Evolutionary conservation across 148 eudicot species (phyloP), one percentile per base, ranked within the genome.

Genomic region (Diospyros lotus): DNA sequence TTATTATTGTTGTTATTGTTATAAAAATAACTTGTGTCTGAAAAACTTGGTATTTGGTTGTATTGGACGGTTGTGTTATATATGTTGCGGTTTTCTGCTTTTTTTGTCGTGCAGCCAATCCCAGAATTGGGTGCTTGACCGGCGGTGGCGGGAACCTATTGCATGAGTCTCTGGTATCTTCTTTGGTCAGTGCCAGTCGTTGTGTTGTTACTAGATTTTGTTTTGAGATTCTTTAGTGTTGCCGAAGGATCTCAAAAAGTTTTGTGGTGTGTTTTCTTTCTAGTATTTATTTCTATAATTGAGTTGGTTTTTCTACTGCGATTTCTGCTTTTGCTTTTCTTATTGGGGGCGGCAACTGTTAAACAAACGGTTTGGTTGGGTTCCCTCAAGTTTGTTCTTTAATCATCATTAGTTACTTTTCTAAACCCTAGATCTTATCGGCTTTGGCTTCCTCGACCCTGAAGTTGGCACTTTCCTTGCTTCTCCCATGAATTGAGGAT

Each of bases 71-170:
- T 45, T 50, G 6, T 10, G 17, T 3, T 75, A 43, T 51, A 60
- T 60, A n/a, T 41, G 63, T 58, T 56, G 17, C 55, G 53, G 71
- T 66, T 40, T 46, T 54, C 59, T 81, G 72, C 68, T 55, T 6
- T 66, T 75, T 73, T 67, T 79, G 71, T 69, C 46, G 4, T 9
- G 53, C 44, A 64, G 66, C 75, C 70, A 53, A 44, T 81, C 62
- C 59, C 81, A 81, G 76, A 81, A 81, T 59, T 81, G 84, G 84
- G 81, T 81, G 71, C 84, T 81, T 17, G 84, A 81, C 67, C 62
- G 84, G 65, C 84, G 84, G 75, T 81, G 84, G 81, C 84, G 69
- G 28, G 56, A 71, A 52, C 52, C 72, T 74, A 42, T 64, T 14
- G 43, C 44, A 1, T n/a, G 9, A 54, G 71, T 54, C 40, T 1